Percentiles rank a stretch among this genome's conserved stretches.
Evolutionary conservation across 768 basidiomycete species (phyloP).

Genomic region (Mycena sanguinolenta): DNA sequence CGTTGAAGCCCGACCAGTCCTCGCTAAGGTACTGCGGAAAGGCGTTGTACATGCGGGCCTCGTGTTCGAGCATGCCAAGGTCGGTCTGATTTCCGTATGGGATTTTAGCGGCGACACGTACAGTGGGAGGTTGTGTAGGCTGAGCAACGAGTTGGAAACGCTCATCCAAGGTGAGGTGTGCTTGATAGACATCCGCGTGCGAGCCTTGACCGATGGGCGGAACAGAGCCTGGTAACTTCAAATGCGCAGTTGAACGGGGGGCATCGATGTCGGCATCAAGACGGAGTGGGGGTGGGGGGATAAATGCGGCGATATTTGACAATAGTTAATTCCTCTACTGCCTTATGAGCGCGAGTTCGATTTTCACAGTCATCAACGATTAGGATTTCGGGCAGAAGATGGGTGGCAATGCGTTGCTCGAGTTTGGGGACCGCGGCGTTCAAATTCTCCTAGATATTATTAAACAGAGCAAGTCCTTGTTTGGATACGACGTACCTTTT

Average conservation of each 20-base stretch:
- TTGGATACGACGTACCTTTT: background rate
- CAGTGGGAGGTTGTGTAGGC: background rate
- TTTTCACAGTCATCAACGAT: background rate
- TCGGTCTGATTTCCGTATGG: background rate
- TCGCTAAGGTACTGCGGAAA: background rate
- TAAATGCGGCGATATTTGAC: constrained; percentile 17
- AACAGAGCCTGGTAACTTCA: background rate
- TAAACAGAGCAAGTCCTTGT: background rate
- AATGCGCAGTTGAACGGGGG: background rate
- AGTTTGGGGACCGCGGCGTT: constrained; percentile 15
- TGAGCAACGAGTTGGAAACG: background rate
- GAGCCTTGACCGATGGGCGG: background rate
- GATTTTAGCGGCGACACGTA: constrained; percentile 19
- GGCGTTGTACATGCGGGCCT: constrained; percentile 6
- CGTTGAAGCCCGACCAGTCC: constrained; percentile 16
- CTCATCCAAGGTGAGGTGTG: constrained; percentile 14
- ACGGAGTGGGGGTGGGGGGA: constrained; percentile 5
- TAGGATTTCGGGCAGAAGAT: constrained; percentile 20
- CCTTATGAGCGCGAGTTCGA: background rate
- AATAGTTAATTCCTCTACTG: background rate
- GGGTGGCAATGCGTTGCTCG: constrained; percentile 17
- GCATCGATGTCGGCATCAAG: background rate
- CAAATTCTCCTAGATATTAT: no score
- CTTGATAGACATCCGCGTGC: background rate
- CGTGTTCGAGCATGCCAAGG: constrained; percentile 20